Evolutionary conservation across 1,284 basidiomycete species (phyloP).

Genomic region (Gomphus sp.): DNA sequence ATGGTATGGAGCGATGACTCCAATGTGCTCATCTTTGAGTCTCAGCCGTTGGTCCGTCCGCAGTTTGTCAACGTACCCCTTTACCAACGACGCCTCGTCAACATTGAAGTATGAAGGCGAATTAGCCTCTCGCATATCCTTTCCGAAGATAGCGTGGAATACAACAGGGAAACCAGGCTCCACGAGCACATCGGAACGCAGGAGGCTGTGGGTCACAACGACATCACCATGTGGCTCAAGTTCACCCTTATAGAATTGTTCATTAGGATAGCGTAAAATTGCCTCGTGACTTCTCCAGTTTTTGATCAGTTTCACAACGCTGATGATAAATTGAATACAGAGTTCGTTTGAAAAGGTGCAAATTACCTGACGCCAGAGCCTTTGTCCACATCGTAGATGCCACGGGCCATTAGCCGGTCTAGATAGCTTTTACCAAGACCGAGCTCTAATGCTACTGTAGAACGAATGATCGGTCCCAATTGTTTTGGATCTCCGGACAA

Average conservation of each 20-base stretch:
- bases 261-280: conserved; percentile 50
- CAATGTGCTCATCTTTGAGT: conserved; percentile 36
- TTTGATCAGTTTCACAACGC: conserved; percentile 47
- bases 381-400: conserved; percentile 32
- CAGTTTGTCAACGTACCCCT: conserved; percentile 33
- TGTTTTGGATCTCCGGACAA: conserved; percentile 56
- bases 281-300: conserved; percentile 50
- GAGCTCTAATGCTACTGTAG: conserved; percentile 35
- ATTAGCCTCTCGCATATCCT: conserved; percentile 48
- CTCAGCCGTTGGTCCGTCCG: conserved; percentile 20
- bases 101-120: conserved; percentile 64
- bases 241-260: conserved; percentile 43
- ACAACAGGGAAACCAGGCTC: conserved; percentile 44
- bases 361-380: conserved; percentile 35
- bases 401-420: conserved; percentile 45
- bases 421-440: conserved; percentile 48
- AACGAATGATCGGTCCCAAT: conserved; percentile 52
- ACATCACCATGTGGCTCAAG: conserved; percentile 34
- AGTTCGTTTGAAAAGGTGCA: neutral
- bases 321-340: conserved; percentile 17
- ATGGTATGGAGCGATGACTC: conserved; percentile 47
- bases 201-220: conserved; percentile 25
- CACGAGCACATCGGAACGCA: conserved; percentile 30
- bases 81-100: conserved; percentile 44
- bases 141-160: conserved; percentile 50